Conservation (phyloP, 441 rosid genomes). For the Arabidopsis lyrata region DNA sequence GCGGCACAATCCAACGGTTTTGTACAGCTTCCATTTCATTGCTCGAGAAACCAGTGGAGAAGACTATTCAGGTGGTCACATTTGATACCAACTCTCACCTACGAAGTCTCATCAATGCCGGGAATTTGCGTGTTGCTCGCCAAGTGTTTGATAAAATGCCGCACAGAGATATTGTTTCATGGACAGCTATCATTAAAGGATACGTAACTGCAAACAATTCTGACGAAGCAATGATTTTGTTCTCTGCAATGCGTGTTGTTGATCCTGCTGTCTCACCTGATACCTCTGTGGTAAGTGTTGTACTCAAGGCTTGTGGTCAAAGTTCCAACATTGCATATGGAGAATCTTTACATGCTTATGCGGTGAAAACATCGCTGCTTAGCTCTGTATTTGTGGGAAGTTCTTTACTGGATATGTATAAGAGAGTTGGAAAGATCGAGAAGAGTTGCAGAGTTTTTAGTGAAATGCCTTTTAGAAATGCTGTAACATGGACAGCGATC, state of each 20-base stretch:
- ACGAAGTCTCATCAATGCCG: conserved; percentile 47
- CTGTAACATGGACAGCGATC: conserved; percentile 85
- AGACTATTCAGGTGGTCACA: conserved; percentile 24
- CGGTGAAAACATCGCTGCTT: conserved; percentile 60
- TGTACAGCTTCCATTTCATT: conserved; percentile 50
- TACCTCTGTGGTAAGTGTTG: conserved; percentile 72
- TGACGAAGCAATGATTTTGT: conserved; percentile 66
- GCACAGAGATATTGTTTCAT: conserved; percentile 66
- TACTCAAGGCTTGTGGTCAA: conserved; percentile 74
- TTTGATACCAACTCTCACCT: conserved; percentile 55
- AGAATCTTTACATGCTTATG: conserved; percentile 68
- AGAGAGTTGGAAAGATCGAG: conserved; percentile 56
- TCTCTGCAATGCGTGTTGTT: conserved; percentile 64
- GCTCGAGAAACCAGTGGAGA: conserved; percentile 27
- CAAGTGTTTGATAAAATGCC: conserved; percentile 77
- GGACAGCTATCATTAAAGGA: conserved; percentile 81
- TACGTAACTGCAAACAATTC: conserved; percentile 56
- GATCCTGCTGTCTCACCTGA: conserved; percentile 62
- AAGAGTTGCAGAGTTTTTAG: conserved; percentile 62
- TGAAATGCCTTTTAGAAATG: conserved; percentile 74
- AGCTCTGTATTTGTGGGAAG: conserved; percentile 78
- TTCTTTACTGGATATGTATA: conserved; percentile 77
- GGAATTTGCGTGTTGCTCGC: conserved; percentile 61
- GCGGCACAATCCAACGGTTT: conserved; percentile 48
- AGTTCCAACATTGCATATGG: conserved; percentile 57